A percentile compares a stretch with the other conserved stretches of the same genome.
Evolutionary conservation across 345 rosid species (phyloP).

Genomic region (Stellera chamaejasme): DNA sequence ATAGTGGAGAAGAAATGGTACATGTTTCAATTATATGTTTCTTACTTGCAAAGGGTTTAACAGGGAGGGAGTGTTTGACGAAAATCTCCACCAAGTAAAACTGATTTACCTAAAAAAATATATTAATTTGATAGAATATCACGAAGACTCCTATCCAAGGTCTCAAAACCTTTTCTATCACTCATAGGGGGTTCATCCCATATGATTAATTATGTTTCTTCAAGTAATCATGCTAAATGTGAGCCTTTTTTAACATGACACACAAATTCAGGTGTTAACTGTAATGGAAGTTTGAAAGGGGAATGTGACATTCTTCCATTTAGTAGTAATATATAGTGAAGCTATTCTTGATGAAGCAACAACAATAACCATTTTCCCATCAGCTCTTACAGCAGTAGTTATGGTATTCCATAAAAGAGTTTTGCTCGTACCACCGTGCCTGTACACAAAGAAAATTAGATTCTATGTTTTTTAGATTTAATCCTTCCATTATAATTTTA

Average conservation of each 20-base stretch:
- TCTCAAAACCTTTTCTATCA: slow-evolving; percentile 2
- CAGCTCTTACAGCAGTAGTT: not conserved
- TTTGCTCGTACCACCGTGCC: not conserved
- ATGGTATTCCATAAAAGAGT: not conserved
- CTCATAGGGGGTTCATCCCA: slow-evolving; percentile 14
- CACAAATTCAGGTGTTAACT: not conserved
- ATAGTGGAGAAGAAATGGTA: not conserved
- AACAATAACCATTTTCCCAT: not conserved
- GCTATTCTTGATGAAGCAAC: slow-evolving; percentile 3
- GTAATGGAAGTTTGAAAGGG: slow-evolving; percentile 5
- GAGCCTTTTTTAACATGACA: slow-evolving; percentile 5
- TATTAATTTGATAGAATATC: not conserved
- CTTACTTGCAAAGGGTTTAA: not conserved
- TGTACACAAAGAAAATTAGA: not conserved
- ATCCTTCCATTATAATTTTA: not conserved
- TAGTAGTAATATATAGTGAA: not conserved
- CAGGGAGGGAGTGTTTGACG: not conserved
- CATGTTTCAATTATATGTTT: not conserved
- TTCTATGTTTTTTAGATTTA: not conserved
- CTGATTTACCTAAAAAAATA: not conserved
- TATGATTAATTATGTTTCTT: not conserved
- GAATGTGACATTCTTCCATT: slow-evolving; percentile 2
- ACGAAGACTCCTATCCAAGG: not conserved
- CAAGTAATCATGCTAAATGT: not conserved
- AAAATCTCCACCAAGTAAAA: slow-evolving; percentile 5